A percentile compares a stretch with the other conserved stretches of the same genome.
These are phyloP conservation scores for Lentinus polychrous DNA, from an alignment of 1,284 basidiomycete genomes.

Conservation along the genomic window DNA sequence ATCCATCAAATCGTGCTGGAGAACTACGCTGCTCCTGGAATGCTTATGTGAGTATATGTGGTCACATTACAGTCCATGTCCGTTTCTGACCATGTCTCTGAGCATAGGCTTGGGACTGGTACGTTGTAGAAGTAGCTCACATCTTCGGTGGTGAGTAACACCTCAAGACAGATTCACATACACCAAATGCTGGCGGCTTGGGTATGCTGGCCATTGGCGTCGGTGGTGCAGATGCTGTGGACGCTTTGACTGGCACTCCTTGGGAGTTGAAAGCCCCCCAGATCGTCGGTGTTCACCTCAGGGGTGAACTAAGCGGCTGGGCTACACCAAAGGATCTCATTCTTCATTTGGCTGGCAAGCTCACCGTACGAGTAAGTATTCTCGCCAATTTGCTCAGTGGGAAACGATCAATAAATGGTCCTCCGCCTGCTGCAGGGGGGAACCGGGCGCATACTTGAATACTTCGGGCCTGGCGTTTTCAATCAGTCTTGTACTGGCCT, in stretches of 20 bases:
- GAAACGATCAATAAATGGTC: neutral
- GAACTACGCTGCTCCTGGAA: constrained; percentile 90
- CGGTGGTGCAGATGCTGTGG: constrained; percentile 97
- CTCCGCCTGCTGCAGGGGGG: constrained; percentile 58
- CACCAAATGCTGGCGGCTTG: constrained; percentile 96
- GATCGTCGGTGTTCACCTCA: constrained; percentile 85
- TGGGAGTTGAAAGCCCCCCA: constrained; percentile 98
- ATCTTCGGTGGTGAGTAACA: neutral
- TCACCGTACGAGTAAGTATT: constrained; percentile 80
- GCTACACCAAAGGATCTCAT: constrained; percentile 97
- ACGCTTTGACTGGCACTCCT: constrained; percentile 96
- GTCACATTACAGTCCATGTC: neutral
- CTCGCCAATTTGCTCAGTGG: neutral
- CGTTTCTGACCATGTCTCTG: constrained; percentile 9
- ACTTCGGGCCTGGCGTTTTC: constrained; percentile 92
- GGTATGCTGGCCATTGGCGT: constrained; percentile 99
- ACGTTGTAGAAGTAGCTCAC: constrained; percentile 28
- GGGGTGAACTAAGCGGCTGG: constrained; percentile 87
- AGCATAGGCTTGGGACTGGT: constrained; percentile 69
- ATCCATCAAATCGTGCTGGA: constrained; percentile 99
- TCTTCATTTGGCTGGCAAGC: constrained; percentile 87
- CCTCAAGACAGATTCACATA: constrained; percentile 79
- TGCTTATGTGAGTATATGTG: constrained; percentile 58
- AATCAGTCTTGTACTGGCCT: constrained; percentile 92
- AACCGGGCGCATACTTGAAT: constrained; percentile 94